phyloP scores from a whole-genome alignment of 2,329 filamentous ascomycete genomes.

The Emydomyces testavorans region DNA sequence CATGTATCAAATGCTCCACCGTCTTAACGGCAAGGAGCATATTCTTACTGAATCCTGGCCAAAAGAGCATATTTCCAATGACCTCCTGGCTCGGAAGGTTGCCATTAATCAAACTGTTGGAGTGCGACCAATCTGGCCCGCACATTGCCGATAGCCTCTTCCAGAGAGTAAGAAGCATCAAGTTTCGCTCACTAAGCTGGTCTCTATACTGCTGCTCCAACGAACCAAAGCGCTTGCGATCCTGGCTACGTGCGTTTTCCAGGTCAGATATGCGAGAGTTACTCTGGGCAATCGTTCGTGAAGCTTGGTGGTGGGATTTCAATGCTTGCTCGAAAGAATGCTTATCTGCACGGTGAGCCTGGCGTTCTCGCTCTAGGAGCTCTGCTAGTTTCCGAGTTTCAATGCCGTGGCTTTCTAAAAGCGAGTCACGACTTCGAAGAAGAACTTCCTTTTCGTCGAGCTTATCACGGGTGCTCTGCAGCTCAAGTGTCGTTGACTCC shows the following conservation, averaged over 20 bases:
- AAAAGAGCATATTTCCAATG: slow-evolving; percentile 64
- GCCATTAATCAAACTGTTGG: slow-evolving; percentile 78
- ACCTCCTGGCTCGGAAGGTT: slow-evolving; percentile 76
- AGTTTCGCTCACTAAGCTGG: slow-evolving; percentile 80
- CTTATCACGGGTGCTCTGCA: slow-evolving; percentile 64
- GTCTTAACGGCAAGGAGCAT: slow-evolving; percentile 75
- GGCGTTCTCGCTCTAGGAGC: slow-evolving; percentile 80
- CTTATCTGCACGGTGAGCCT: slow-evolving; percentile 73
- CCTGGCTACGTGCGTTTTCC: slow-evolving; percentile 64
- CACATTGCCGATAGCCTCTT: slow-evolving; percentile 75
- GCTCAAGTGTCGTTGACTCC: slow-evolving; percentile 68
- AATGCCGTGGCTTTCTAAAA: slow-evolving; percentile 78
- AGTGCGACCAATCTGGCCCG: slow-evolving; percentile 82
- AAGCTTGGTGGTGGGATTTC: slow-evolving; percentile 74
- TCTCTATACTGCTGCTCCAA: slow-evolving; percentile 75
- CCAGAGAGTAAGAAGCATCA: slow-evolving; percentile 79
- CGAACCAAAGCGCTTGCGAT: slow-evolving; percentile 62
- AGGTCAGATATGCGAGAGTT: slow-evolving; percentile 77
- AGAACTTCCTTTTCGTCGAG: slow-evolving; percentile 83
- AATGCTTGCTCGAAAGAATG: slow-evolving; percentile 79
- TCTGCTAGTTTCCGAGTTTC: slow-evolving; percentile 78
- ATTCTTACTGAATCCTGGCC: slow-evolving; percentile 78
- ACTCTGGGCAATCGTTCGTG: slow-evolving; percentile 72
- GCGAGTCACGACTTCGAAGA: slow-evolving; percentile 74
- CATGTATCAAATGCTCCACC: slow-evolving; percentile 65